Evolutionary conservation across 2,329 filamentous ascomycete genomes (phyloP).

Genomic region (Penicillium sp.): DNA sequence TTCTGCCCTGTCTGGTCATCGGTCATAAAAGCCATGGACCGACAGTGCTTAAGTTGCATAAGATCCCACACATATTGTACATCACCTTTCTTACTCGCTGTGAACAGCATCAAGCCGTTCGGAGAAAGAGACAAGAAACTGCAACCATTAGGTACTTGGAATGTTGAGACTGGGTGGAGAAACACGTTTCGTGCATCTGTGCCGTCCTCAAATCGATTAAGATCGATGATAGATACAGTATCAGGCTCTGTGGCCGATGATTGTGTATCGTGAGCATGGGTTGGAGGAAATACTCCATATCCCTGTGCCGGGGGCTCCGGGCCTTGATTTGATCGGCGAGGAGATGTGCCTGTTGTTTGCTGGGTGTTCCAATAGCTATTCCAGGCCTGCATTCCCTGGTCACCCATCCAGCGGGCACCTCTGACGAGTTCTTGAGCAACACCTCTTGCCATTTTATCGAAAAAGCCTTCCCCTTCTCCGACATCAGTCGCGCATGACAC

Average conservation of each 20-base stretch:
- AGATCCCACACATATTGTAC: conserved; percentile 53
- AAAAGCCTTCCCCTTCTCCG: conserved; percentile 48
- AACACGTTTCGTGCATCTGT: conserved; percentile 35
- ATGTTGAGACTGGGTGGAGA: conserved; percentile 44
- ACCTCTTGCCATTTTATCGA: conserved; percentile 49
- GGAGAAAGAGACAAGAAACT: conserved; percentile 52
- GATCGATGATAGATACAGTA: conserved; percentile 48
- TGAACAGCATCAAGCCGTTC: conserved; percentile 48
- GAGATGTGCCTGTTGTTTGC: conserved; percentile 28
- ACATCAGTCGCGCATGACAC: conserved; percentile 47
- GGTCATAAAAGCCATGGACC: conserved; percentile 38
- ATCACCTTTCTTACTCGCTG: conserved; percentile 50
- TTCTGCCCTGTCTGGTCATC: conserved; percentile 34
- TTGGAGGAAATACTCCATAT: conserved; percentile 46
- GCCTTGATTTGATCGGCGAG: conserved; percentile 33
- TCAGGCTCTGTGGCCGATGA: conserved; percentile 42
- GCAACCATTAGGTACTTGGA: conserved; percentile 50
- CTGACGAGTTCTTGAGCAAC: conserved; percentile 51
- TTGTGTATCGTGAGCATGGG: conserved; percentile 45
- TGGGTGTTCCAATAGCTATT: conserved; percentile 53
- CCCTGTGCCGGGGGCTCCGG: conserved; percentile 33
- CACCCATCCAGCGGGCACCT: conserved; percentile 51
- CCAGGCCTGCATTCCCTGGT: conserved; percentile 51
- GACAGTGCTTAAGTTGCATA: conserved; percentile 48
- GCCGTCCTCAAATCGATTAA: conserved; percentile 45